Evolutionary conservation across 805 yeast genomes (phyloP), one percentile per base, ranked within the genome.

Genomic region (Wickerhamiella azymoides): DNA sequence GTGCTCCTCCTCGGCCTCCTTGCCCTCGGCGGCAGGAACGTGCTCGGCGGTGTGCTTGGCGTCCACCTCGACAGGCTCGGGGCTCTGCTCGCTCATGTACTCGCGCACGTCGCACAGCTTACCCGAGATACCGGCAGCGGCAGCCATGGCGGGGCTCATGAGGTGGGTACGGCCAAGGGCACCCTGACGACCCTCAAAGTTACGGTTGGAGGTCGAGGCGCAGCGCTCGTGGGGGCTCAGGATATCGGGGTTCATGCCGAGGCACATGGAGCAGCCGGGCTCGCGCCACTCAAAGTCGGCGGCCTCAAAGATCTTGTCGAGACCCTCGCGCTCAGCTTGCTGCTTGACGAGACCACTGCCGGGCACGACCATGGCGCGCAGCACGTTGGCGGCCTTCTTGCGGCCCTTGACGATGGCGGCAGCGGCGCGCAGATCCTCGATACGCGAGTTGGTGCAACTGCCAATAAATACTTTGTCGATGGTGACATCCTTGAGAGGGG

Each of bases 131-230:
- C 88, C 96, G 16, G 98, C 97, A 17, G 97, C 96, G 27, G 98
- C 98, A 40, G 98, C 98, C 98, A 92, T 92, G 18, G 95, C 95
- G 35, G 98, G 98, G 11, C 96, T 84, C 94, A 89, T 85, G 62
- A 92, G 74, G 63, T 92, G 98, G 16, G 98, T 92, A 70, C 98
- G 78, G 14, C 96, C 85, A 50, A 68, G 69, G 44, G 96, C 94
- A 69, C 98, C 98, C 72, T 92, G 98, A 68, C 98, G 88, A 58
- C 98, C 98, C 66, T 89, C 96, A 62, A 92, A 92, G 70, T 92
- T 92, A 74, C 98, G 82, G 74, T 92, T 92, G 18, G 97, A 89
- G 16, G 98, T 92, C 11, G 97, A 88, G 8, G 98, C 98, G 71
- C 98, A 92, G 69, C 98, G 79, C 67, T 92, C 98, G 60, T 82